phyloP scores from a whole-genome alignment of 2,329 filamentous ascomycete species.

The Pseudogymnoascus pannorum region DNA sequence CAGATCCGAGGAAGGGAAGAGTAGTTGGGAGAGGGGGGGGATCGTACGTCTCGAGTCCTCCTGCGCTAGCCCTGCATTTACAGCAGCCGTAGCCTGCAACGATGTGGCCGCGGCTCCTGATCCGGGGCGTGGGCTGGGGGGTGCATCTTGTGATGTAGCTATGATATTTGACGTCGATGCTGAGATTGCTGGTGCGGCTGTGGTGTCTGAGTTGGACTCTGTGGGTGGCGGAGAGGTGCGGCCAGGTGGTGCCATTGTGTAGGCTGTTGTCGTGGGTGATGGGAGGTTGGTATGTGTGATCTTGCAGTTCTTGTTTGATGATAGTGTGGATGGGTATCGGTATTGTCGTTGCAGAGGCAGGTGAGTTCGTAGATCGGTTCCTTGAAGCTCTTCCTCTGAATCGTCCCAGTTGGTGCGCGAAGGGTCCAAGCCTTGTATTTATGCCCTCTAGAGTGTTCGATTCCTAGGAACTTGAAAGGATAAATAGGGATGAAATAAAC shows the following conservation, averaged over 20 bases:
- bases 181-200: neutral
- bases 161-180: neutral
- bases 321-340: neutral
- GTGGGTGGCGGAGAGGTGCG: neutral
- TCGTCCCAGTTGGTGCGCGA: neutral
- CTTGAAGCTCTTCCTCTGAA: neutral
- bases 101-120: constrained; percentile 46
- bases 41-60: constrained; percentile 51
- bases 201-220: neutral
- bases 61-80: constrained; percentile 69
- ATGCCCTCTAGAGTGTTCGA: no score
- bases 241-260: constrained; percentile 12
- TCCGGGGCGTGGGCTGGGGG: neutral
- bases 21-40: neutral
- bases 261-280: constrained; percentile 33
- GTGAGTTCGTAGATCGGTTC: neutral
- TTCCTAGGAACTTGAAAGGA: no score
- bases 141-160: neutral
- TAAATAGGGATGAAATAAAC: no score
- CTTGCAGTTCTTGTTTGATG: neutral
- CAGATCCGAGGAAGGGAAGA: constrained; percentile 9
- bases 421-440: no score
- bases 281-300: constrained; percentile 28
- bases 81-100: constrained; percentile 66
- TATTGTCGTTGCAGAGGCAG: neutral